Evolutionary conservation across 805 yeast species (phyloP).

Genomic region (Schwanniomyces polymorphus): DNA sequence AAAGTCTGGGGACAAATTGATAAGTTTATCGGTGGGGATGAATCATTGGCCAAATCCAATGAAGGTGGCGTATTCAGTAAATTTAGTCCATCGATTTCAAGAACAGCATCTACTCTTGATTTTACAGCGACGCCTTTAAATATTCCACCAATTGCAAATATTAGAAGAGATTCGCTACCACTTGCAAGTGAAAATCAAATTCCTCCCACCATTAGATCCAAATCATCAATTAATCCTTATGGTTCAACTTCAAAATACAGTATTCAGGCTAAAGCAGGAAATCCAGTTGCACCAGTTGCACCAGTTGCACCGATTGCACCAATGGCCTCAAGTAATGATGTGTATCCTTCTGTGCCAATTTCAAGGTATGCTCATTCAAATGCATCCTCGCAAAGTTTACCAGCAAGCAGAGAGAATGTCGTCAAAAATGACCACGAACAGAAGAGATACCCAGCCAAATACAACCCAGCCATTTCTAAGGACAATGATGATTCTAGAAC

Average conservation of each 20-base stretch:
- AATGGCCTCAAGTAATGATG: too few species aligned
- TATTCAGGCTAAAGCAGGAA: not conserved
- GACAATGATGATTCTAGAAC: not conserved
- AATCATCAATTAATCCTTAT: not conserved
- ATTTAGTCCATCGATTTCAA: slow-evolving; percentile 67
- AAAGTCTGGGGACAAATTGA: slow-evolving; percentile 88
- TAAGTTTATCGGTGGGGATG: slow-evolving; percentile 87
- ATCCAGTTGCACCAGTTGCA: not conserved
- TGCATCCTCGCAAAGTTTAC: slow-evolving; percentile 19
- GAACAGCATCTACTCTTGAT: slow-evolving; percentile 46
- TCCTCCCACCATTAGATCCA: slow-evolving; percentile 2
- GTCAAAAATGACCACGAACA: not conserved
- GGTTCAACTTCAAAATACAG: slow-evolving; percentile 1
- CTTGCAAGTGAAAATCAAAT: not conserved
- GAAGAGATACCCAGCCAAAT: not conserved
- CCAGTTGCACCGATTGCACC: too few species aligned
- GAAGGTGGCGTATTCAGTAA: slow-evolving; percentile 66
- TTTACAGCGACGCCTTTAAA: slow-evolving; percentile 18
- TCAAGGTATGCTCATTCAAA: slow-evolving; percentile 20
- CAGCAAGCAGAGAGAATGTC: not conserved
- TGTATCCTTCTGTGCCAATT: not conserved
- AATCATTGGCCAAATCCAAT: slow-evolving; percentile 31
- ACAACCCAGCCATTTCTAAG: not conserved
- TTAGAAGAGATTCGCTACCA: not conserved
- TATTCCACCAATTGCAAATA: slow-evolving; percentile 5